Base-by-base conservation (phyloP, 2,329 filamentous ascomycete species). In the Amauroascus niger region DNA sequence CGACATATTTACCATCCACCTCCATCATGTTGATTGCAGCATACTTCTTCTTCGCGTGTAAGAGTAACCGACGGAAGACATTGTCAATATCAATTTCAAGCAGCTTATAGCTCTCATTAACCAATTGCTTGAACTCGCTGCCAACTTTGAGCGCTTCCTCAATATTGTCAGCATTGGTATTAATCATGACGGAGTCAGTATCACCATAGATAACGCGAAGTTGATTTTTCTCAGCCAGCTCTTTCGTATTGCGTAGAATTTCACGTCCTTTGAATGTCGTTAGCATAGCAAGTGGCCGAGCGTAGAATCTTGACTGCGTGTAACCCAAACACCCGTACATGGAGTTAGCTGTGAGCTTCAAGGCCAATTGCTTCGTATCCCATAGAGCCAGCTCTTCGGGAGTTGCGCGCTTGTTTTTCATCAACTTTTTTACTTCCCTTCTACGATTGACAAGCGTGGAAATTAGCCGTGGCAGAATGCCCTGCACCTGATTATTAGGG, bases 181-280 rank as follows among this genome's bases (percentile, higher is more conserved):
- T 98, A 76, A 98, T 97, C 93, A 98, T 98, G 72, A 98, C 93
- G 7, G 93, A 98, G 71, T 98, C 93, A 11, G 93, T 98, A 71
- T 98, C 93, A 74, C 93, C 93, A 63, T 98, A 98, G 59, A 98
- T 97, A 68, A 98, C 93, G 64, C 93, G 87, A 28, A 98, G 79
- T 56, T 89, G 84, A 61, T 87, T 90, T 63, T 82, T 87, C 71
- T 98, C 93, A 8, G 93, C 93, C 57, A 98, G 80, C 52, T 95
- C 90, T 70, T 97, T 98, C 54, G 93, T 98, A 67, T 88, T 94
- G 59, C 87, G 82, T 55, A 98, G 76, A 80, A 98, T 97, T 74
- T 98, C 93, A 75, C 93, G 88, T 55, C 93, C 93, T 70, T 98
- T 97, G 74, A 84, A 95, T 0, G 93, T 98, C 2, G 90, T 97